Percentiles rank a stretch among this genome's conserved stretches.
Conservation (phyloP, 495 filamentous ascomycete species). For the Trichoderma reesei region DNA sequence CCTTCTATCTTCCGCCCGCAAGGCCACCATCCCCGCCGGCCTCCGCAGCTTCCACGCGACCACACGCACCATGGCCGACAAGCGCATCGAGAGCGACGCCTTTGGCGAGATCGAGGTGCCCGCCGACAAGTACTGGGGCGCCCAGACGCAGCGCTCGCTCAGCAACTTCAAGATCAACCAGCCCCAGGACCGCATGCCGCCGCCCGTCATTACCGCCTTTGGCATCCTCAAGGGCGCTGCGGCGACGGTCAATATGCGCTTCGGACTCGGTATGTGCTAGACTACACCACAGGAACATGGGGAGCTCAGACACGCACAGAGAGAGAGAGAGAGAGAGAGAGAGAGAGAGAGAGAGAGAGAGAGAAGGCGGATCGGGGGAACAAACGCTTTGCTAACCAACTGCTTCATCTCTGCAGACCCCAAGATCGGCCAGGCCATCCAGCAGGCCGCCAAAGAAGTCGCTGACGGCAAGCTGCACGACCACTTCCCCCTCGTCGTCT, state of each 20-base stretch:
- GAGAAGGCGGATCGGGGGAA: background rate
- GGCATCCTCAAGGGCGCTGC: slow-evolving; percentile 97
- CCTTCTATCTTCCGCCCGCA: too few species aligned
- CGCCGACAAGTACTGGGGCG: slow-evolving; percentile 96
- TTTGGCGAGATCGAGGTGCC: slow-evolving; percentile 93
- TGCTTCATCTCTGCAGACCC: slow-evolving; percentile 48
- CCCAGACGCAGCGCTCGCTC: slow-evolving; percentile 94
- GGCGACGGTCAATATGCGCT: slow-evolving; percentile 91
- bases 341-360: background rate
- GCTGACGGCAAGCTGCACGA: slow-evolving; percentile 88
- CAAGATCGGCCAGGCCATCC: slow-evolving; percentile 84
- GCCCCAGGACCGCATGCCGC: slow-evolving; percentile 96
- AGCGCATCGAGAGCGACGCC: slow-evolving; percentile 86
- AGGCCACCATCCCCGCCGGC: slow-evolving; percentile 10
- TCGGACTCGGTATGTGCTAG: slow-evolving; percentile 73
- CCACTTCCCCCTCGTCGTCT: slow-evolving; percentile 98
- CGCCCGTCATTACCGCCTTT: slow-evolving; percentile 82
- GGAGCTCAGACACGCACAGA: background rate
- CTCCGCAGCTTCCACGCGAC: slow-evolving; percentile 39
- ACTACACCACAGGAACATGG: too few species aligned
- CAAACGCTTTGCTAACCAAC: background rate
- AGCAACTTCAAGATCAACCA: slow-evolving; percentile 99
- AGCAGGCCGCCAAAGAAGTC: slow-evolving; percentile 89
- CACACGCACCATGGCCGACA: slow-evolving; percentile 40
- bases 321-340: background rate